A percentile compares a stretch with the other conserved stretches of the same genome.
Conservation (phyloP, 768 basidiomycete genomes). For the Boletales sp. region DNA sequence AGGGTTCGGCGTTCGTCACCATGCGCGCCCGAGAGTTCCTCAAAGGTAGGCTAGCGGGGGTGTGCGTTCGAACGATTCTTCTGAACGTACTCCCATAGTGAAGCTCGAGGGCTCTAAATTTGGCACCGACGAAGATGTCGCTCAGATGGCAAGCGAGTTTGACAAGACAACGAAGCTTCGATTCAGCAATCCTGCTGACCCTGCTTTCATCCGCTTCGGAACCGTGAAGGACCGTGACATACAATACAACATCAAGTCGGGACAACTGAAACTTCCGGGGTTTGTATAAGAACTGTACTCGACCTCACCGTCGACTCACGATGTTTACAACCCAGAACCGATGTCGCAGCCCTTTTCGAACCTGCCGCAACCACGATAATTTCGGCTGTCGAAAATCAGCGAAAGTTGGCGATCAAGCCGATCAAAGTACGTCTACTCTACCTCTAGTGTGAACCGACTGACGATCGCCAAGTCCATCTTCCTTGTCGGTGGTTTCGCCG, state of each 20-base stretch:
- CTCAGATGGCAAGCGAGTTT: constrained; percentile 40
- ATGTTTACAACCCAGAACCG: constrained; percentile 13
- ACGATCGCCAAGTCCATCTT: constrained; percentile 32
- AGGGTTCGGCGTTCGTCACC: constrained; percentile 51
- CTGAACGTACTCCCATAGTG: constrained; percentile 24
- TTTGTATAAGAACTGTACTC: constrained; percentile 1
- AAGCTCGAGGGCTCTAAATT: constrained; percentile 41
- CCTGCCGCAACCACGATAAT: constrained; percentile 23
- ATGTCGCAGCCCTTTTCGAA: constrained; percentile 30
- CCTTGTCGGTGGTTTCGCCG: constrained; percentile 45
- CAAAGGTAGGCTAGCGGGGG: constrained; percentile 24
- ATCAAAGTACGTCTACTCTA: constrained; percentile 21
- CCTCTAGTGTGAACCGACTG: not conserved
- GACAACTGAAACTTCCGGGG: constrained; percentile 44
- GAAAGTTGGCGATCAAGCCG: constrained; percentile 12
- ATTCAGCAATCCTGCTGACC: constrained; percentile 37
- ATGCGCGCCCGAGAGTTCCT: constrained; percentile 40
- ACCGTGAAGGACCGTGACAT: constrained; percentile 39
- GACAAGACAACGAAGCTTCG: constrained; percentile 46
- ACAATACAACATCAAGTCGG: constrained; percentile 39
- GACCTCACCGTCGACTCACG: not conserved
- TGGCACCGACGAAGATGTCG: constrained; percentile 36
- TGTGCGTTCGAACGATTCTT: not conserved
- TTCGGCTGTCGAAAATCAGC: constrained; percentile 23
- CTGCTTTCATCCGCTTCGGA: constrained; percentile 48